A percentile compares a stretch with the other conserved stretches of the same genome.
These are phyloP conservation scores for Apophysomyces trapeziformis DNA, from an alignment of 371 early-diverging fungal genomes.

Conservation along the genomic window DNA sequence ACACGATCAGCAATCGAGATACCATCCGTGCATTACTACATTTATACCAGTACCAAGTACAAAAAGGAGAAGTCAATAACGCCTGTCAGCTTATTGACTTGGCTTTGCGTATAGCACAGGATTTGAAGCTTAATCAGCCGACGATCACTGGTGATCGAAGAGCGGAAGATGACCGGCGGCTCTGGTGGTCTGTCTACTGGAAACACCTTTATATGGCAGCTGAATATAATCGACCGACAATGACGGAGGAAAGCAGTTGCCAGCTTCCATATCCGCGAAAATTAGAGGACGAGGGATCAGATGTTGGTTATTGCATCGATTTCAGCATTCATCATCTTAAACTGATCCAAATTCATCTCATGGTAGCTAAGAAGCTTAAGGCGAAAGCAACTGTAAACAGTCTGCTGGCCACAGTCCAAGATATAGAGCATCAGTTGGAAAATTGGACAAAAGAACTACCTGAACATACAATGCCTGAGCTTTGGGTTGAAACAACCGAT, in stretches of 20 bases:
- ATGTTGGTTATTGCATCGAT: conserved; percentile 26
- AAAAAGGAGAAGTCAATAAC: conserved; percentile 2
- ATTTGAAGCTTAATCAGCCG: conserved; percentile 16
- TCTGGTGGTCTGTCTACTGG: conserved; percentile 37
- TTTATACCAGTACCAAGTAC: conserved; percentile 16
- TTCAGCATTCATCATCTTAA: conserved; percentile 22
- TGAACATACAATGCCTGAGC: neutral
- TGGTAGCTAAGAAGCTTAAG: conserved; percentile 11
- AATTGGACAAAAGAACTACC: conserved; percentile 15
- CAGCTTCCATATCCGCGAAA: conserved; percentile 10
- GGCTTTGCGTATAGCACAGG: conserved; percentile 30
- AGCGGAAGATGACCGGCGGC: conserved; percentile 21
- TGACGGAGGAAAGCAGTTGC: neutral
- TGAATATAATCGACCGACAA: conserved; percentile 21
- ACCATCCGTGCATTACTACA: conserved; percentile 30
- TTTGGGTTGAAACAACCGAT: conserved; percentile 7
- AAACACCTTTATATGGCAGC: conserved; percentile 19
- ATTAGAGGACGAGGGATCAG: conserved; percentile 15
- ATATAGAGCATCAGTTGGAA: conserved; percentile 15
- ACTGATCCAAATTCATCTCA: conserved; percentile 17
- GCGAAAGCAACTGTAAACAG: neutral
- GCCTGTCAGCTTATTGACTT: conserved; percentile 21
- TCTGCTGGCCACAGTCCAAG: conserved; percentile 12
- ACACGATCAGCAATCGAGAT: conserved; percentile 19
- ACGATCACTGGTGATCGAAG: neutral